Percentiles rank a stretch among this genome's conserved stretches.
phyloP scores from a whole-genome alignment of 2,329 filamentous ascomycete species.

The Pyrenophora tritici-repentis region DNA sequence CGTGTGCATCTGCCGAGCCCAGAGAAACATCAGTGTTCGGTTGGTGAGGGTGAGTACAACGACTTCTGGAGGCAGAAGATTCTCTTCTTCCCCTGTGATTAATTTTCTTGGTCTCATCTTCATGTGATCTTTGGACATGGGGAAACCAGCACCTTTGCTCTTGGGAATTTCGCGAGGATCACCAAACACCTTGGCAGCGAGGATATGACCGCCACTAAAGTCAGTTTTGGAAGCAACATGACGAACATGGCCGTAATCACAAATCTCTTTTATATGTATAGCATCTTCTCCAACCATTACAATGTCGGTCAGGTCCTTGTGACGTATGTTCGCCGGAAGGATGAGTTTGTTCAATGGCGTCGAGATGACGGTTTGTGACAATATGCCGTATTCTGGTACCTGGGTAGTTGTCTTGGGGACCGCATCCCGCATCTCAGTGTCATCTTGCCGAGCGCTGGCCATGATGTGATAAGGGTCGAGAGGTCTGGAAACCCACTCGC shows the following conservation, averaged over 20 bases:
- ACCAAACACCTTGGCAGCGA: constrained; percentile 78
- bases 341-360: constrained; percentile 79
- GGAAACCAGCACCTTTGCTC: constrained; percentile 25
- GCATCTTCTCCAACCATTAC: constrained; percentile 83
- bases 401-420: constrained; percentile 40
- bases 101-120: constrained; percentile 20
- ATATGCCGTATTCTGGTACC: constrained; percentile 67
- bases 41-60: constrained; percentile 77
- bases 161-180: constrained; percentile 31
- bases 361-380: constrained; percentile 77
- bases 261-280: constrained; percentile 79
- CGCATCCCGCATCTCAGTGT: constrained; percentile 32
- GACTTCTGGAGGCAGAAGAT: constrained; percentile 70
- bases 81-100: constrained; percentile 26
- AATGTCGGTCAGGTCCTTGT: constrained; percentile 74
- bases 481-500: constrained; percentile 43
- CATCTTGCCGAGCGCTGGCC: constrained; percentile 36
- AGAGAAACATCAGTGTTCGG: constrained; percentile 77
- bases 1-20: constrained; percentile 57
- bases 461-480: constrained; percentile 52
- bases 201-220: constrained; percentile 73
- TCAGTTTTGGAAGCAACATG: constrained; percentile 78
- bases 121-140: constrained; percentile 19
- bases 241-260: constrained; percentile 69
- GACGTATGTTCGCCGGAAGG: constrained; percentile 77